Conservation (phyloP, 1,139 yeast species). For the Sugiyamaella neomexicana region DNA sequence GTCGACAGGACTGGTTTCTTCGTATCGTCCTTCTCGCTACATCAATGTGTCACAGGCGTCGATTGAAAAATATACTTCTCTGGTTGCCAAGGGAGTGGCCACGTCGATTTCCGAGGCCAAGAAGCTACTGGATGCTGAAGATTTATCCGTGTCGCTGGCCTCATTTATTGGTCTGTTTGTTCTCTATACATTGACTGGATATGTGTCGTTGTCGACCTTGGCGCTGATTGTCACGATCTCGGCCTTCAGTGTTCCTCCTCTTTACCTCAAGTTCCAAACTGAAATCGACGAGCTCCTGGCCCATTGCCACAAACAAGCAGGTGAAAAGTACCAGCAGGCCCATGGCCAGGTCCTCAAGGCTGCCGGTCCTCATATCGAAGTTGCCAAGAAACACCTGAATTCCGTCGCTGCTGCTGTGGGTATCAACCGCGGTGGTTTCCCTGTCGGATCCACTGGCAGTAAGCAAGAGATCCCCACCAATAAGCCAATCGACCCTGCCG, state of each 20-base stretch:
- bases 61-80: conserved; percentile 37
- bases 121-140: conserved; percentile 63
- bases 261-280: conserved; percentile 71
- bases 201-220: conserved; percentile 73
- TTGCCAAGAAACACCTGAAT: conserved; percentile 44
- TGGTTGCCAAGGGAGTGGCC: conserved; percentile 36
- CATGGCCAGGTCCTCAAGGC: conserved; percentile 51
- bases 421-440: conserved; percentile 35
- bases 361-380: conserved; percentile 46
- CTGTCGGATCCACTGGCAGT: conserved; percentile 13
- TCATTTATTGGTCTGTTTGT: conserved; percentile 67
- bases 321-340: conserved; percentile 55
- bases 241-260: conserved; percentile 73
- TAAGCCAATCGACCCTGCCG: conserved; percentile 22
- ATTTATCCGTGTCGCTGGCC: conserved; percentile 67
- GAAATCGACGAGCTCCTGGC: conserved; percentile 77
- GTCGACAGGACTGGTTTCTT: conserved; percentile 37
- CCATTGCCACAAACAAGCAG: conserved; percentile 56
- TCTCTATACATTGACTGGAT: conserved; percentile 70
- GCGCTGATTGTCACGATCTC: conserved; percentile 56
- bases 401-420: conserved; percentile 55
- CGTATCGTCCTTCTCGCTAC: conserved; percentile 40
- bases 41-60: conserved; percentile 36
- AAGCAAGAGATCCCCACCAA: conserved; percentile 17
- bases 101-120: conserved; percentile 46